Percentiles rank a stretch among this genome's conserved stretches.
phyloP scores from a whole-genome alignment of 805 yeast species.

The Priceomyces carsonii region DNA sequence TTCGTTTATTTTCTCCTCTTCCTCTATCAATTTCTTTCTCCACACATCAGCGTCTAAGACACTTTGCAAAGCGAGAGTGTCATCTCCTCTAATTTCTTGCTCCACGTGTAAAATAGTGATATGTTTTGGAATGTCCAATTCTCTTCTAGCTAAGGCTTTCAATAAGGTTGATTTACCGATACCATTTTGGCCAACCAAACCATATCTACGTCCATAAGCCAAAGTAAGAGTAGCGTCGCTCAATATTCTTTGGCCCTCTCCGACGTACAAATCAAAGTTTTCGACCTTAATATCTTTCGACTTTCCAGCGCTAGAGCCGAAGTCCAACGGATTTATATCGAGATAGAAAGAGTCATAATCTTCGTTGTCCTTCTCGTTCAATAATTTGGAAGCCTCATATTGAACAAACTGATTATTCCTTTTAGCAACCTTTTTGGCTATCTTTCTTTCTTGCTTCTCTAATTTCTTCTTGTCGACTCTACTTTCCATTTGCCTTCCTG shows the following conservation, averaged over 20 bases:
- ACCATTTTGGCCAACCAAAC: constrained; percentile 99
- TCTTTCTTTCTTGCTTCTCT: constrained; percentile 95
- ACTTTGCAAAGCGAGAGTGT: constrained; percentile 84
- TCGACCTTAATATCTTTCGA: constrained; percentile 96
- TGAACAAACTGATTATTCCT: constrained; percentile 78
- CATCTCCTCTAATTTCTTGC: constrained; percentile 95
- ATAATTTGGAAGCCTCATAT: constrained; percentile 91
- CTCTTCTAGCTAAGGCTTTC: constrained; percentile 91
- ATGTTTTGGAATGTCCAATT: constrained; percentile 89
- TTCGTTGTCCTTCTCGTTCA: constrained; percentile 61
- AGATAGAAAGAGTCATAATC: constrained; percentile 95
- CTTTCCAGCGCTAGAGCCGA: constrained; percentile 82
- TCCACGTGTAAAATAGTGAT: constrained; percentile 95
- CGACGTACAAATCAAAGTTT: constrained; percentile 90
- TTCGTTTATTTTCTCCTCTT: constrained; percentile 72
- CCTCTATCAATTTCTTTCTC: constrained; percentile 85
- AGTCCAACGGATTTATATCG: constrained; percentile 92
- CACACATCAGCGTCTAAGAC: constrained; percentile 99
- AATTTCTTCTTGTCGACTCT: constrained; percentile 95
- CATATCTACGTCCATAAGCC: constrained; percentile 92
- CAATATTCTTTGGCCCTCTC: constrained; percentile 91
- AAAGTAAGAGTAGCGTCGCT: constrained; percentile 85
- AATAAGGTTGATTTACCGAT: constrained; percentile 96
- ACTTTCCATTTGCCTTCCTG: constrained; percentile 89
- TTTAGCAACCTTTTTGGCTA: constrained; percentile 96